Evolutionary conservation across 2,329 filamentous ascomycete genomes (phyloP).

Genomic region (Drechslera avenae): DNA sequence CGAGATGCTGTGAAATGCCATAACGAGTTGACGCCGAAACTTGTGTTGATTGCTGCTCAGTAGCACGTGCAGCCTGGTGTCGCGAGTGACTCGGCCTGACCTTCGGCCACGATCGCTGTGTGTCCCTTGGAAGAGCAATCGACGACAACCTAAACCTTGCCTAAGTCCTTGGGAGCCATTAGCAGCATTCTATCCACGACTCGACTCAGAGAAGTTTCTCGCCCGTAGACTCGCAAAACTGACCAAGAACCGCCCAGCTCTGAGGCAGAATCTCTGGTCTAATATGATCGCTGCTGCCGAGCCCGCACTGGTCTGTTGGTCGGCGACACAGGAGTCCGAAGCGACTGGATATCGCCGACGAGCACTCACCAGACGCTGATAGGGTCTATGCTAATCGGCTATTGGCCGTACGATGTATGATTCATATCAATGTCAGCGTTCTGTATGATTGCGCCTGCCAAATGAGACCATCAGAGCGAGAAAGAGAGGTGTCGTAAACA

Average conservation of each 20-base stretch:
- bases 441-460: neutral
- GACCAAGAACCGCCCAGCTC: slow-evolving; percentile 9
- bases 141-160: no score
- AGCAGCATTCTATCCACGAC: no score
- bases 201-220: no score
- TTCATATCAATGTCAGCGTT: slow-evolving; percentile 8
- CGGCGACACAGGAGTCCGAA: slow-evolving; percentile 19
- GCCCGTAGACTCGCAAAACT: neutral
- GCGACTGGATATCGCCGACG: slow-evolving; percentile 7
- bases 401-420: neutral
- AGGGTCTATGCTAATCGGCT: neutral
- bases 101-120: no score
- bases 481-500: no score
- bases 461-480: neutral
- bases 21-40: no score
- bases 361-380: neutral
- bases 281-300: slow-evolving; percentile 18
- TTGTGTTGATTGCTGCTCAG: neutral
- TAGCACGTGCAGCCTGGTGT: neutral
- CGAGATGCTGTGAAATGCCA: neutral
- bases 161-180: no score
- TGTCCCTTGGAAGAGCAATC: no score
- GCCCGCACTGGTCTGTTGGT: slow-evolving; percentile 23
- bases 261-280: slow-evolving; percentile 1
- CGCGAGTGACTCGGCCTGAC: neutral